Evolutionary conservation across 345 rosid genomes (phyloP).

Genomic region (Salix brachista): DNA sequence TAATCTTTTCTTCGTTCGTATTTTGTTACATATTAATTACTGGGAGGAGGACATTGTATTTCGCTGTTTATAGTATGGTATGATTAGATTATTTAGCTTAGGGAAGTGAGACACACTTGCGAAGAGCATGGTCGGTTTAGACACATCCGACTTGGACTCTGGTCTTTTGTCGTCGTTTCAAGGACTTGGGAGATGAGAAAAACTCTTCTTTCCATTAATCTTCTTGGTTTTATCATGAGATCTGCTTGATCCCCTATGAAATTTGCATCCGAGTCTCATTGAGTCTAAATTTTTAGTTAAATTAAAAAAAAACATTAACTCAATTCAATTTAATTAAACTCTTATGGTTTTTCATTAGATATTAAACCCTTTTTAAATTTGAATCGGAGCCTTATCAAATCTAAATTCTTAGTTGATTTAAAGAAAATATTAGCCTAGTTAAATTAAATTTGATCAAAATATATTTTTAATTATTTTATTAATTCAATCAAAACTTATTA

Average conservation of each 20-base stretch:
- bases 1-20: not conserved
- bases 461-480: no score
- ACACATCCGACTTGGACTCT: not conserved
- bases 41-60: not conserved
- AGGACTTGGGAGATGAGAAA: not conserved
- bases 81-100: not conserved
- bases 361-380: no score
- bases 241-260: not conserved
- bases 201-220: not conserved
- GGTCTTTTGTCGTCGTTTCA: not conserved
- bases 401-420: no score
- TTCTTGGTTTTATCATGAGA: not conserved
- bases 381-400: no score
- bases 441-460: no score
- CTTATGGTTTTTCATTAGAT: no score
- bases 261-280: no score
- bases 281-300: no score
- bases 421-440: no score
- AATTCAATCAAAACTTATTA: no score
- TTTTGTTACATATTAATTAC: not conserved
- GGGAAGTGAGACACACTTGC: conserved; percentile 9
- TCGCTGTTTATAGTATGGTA: not conserved
- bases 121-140: conserved; percentile 9
- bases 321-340: no score
- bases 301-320: no score